Conservation (phyloP, 768 basidiomycete genomes). For the Lepiota brunneoincarnata region DNA sequence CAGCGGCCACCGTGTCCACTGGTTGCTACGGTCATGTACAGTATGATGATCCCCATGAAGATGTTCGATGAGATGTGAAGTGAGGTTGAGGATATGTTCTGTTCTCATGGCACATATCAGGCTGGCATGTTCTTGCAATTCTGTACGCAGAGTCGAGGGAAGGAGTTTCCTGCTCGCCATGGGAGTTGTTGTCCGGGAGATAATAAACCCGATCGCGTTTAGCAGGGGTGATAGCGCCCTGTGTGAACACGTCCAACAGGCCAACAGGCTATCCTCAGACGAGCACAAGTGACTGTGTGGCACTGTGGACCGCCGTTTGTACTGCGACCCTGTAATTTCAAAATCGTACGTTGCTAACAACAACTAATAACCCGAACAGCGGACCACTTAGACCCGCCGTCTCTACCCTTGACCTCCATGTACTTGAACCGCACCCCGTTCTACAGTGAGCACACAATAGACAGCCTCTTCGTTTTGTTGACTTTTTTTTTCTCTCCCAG, state of each 20-base stretch:
- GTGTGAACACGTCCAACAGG: too few relatives aligned
- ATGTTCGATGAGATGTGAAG: background rate
- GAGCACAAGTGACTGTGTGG: too few relatives aligned
- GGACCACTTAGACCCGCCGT: slow-evolving; percentile 3
- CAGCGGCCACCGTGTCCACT: slow-evolving; percentile 2
- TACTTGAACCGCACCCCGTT: slow-evolving; percentile 26
- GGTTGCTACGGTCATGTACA: background rate
- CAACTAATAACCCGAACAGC: background rate
- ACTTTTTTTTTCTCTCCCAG: slow-evolving; percentile 15
- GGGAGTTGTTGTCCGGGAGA: background rate
- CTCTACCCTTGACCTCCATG: slow-evolving; percentile 15
- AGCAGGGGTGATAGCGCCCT: too few relatives aligned
- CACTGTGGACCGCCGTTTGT: background rate
- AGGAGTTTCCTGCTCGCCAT: background rate
- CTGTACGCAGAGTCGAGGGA: background rate
- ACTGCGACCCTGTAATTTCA: slow-evolving; percentile 1
- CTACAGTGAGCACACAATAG: slow-evolving; percentile 22
- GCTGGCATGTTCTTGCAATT: background rate
- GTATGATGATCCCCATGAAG: background rate
- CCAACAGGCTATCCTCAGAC: too few relatives aligned
- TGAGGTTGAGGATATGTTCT: background rate
- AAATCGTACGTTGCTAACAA: background rate
- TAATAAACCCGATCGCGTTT: too few relatives aligned
- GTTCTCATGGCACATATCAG: background rate
- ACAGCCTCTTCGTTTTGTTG: background rate